Evolutionary conservation across 805 yeast genomes (phyloP).

Genomic region (Candida maltosa): DNA sequence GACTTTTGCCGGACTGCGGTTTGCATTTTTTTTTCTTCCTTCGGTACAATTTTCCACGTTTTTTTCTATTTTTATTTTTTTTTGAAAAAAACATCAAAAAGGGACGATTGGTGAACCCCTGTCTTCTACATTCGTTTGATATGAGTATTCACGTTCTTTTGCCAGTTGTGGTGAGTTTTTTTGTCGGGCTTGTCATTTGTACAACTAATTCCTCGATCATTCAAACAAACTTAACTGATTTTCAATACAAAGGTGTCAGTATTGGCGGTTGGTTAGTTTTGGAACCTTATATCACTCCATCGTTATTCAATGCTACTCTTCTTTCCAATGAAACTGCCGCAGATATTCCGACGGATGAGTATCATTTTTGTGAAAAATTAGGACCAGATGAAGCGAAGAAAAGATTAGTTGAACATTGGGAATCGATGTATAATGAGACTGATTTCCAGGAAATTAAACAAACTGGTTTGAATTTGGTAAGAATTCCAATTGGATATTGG

Average conservation of each 20-base stretch:
- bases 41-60: too few relatives aligned
- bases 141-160: too few relatives aligned
- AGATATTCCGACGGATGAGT: slow-evolving; percentile 58
- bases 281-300: slow-evolving; percentile 71
- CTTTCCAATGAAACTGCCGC: slow-evolving; percentile 12
- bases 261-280: slow-evolving; percentile 64
- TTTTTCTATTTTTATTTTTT: too few relatives aligned
- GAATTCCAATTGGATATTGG: slow-evolving; percentile 83
- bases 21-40: too few relatives aligned
- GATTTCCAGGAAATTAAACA: slow-evolving; percentile 51
- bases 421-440: slow-evolving; percentile 52
- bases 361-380: slow-evolving; percentile 44
- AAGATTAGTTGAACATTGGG: slow-evolving; percentile 53
- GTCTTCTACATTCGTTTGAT: too few relatives aligned
- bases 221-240: slow-evolving; percentile 7
- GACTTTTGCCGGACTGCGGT: too few relatives aligned
- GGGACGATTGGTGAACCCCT: too few relatives aligned
- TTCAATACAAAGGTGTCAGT: slow-evolving; percentile 24
- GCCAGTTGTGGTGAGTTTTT: too few relatives aligned
- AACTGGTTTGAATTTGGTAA: slow-evolving; percentile 63
- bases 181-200: too few relatives aligned
- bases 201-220: neutral
- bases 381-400: slow-evolving; percentile 45
- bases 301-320: slow-evolving; percentile 40
- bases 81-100: too few relatives aligned